Percentiles rank a stretch among this genome's conserved stretches.
Evolutionary conservation across 2,329 filamentous ascomycete genomes (phyloP).

Genomic region (Botryotinia calthae): DNA sequence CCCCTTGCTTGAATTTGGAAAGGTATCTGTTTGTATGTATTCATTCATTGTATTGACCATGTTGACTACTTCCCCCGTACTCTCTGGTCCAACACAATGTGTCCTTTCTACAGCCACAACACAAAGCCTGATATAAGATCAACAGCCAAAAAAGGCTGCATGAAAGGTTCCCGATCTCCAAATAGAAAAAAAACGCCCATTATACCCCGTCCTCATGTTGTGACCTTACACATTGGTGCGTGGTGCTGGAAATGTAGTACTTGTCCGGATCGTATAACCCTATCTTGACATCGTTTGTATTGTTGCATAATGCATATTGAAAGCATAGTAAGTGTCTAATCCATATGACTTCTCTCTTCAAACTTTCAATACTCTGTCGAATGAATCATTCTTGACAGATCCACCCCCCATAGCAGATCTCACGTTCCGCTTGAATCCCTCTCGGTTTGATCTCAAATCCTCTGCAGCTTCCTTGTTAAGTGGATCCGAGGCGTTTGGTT

Average conservation of each 20-base stretch:
- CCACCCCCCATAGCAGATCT: slow-evolving; percentile 80
- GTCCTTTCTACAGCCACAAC: background rate
- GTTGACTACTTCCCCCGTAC: background rate
- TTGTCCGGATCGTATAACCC: slow-evolving; percentile 13
- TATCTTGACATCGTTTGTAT: slow-evolving; percentile 3
- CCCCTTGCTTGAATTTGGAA: background rate
- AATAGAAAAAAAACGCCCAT: slow-evolving; percentile 30
- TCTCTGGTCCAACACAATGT: background rate
- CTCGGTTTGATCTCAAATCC: slow-evolving; percentile 80
- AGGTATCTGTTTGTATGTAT: background rate
- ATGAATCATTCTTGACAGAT: slow-evolving; percentile 66
- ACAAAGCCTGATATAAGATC: background rate
- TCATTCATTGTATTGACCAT: background rate
- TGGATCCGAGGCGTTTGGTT: slow-evolving; percentile 96
- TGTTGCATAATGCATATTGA: background rate
- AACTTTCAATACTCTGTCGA: slow-evolving; percentile 71
- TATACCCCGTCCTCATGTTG: slow-evolving; percentile 29
- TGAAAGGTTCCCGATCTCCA: background rate
- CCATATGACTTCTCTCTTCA: slow-evolving; percentile 24
- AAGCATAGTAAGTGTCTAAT: background rate
- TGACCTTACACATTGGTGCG: slow-evolving; percentile 18
- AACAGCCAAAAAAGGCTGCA: background rate
- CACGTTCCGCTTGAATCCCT: slow-evolving; percentile 90
- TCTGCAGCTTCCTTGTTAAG: slow-evolving; percentile 97
- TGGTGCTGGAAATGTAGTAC: slow-evolving; percentile 28